phyloP scores from a whole-genome alignment of 352 stramenopile species.

The Chrysophaeum taylorii region DNA sequence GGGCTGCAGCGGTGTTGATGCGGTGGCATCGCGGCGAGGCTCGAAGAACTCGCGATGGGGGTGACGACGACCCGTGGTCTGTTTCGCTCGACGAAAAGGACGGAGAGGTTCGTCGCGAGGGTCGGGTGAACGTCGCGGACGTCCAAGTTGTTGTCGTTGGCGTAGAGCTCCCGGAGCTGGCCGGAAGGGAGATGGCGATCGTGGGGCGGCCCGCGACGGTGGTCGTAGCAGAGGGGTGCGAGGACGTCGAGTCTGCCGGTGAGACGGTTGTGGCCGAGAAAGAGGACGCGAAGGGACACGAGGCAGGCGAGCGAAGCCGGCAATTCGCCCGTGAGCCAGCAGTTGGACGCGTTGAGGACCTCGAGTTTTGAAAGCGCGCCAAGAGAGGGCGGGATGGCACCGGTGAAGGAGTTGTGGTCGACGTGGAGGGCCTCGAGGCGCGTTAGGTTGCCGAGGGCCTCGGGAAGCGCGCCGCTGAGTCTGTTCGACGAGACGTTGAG shows the following conservation, averaged over 20 bases:
- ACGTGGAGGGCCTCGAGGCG: not conserved
- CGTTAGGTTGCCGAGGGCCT: not conserved
- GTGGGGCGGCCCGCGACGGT: not conserved
- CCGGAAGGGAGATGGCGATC: not conserved
- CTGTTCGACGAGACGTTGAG: not conserved
- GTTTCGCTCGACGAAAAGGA: conserved; percentile 2
- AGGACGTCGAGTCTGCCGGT: not conserved
- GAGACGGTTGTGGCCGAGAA: conserved; percentile 8
- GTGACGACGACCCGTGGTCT: too few relatives aligned
- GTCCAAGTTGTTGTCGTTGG: conserved; percentile 7
- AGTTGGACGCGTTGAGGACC: not conserved
- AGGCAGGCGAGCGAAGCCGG: not conserved
- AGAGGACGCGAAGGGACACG: not conserved
- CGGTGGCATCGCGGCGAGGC: too few relatives aligned
- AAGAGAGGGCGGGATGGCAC: not conserved
- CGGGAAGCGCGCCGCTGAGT: not conserved
- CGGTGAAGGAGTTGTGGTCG: conserved; percentile 3
- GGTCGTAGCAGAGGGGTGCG: not conserved
- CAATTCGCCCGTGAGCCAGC: not conserved
- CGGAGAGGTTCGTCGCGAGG: not conserved
- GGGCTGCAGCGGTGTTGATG: too few relatives aligned
- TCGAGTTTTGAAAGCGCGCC: not conserved
- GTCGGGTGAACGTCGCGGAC: not conserved
- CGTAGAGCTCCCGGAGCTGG: not conserved
- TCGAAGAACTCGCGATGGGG: too few relatives aligned